These are phyloP conservation scores for Sicyos edulis DNA, from an alignment of 306 rosid genomes.

Conservation along the genomic window DNA sequence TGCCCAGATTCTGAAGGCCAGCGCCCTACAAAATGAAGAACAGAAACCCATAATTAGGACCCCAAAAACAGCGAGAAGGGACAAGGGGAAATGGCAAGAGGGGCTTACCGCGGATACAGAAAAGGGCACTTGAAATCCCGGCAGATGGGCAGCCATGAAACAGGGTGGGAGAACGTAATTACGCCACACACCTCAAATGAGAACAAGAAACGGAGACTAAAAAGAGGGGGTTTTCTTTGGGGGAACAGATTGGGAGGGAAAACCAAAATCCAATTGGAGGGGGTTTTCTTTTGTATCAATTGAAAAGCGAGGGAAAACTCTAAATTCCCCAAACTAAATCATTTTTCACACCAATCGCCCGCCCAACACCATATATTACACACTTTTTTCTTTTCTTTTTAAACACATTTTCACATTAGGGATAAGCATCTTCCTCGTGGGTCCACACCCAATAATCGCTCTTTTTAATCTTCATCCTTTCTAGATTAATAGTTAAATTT, in stretches of 20 bases:
- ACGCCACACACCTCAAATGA: background rate
- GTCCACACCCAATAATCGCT: no score
- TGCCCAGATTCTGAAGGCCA: constrained; percentile 76
- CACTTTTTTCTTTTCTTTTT: no score
- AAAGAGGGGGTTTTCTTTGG: background rate
- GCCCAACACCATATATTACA: no score
- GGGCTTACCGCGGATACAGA: constrained; percentile 39
- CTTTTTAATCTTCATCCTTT: no score
- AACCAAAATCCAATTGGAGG: background rate
- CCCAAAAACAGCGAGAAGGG: background rate
- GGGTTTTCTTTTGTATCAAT: background rate
- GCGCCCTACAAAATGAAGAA: constrained; percentile 56
- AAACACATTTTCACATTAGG: no score
- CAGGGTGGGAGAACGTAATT: background rate
- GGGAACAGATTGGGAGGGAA: constrained; percentile 16
- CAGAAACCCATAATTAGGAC: background rate
- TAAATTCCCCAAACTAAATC: background rate
- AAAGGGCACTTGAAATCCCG: background rate
- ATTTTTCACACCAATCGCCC: no score
- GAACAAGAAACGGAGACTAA: background rate
- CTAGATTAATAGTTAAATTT: no score
- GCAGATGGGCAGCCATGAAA: constrained; percentile 11
- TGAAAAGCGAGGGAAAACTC: constrained; percentile 26
- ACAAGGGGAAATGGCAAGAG: background rate
- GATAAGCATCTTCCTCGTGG: no score